Base-by-base conservation (phyloP, 805 yeast species). In the Sungouiella blattae region DNA sequence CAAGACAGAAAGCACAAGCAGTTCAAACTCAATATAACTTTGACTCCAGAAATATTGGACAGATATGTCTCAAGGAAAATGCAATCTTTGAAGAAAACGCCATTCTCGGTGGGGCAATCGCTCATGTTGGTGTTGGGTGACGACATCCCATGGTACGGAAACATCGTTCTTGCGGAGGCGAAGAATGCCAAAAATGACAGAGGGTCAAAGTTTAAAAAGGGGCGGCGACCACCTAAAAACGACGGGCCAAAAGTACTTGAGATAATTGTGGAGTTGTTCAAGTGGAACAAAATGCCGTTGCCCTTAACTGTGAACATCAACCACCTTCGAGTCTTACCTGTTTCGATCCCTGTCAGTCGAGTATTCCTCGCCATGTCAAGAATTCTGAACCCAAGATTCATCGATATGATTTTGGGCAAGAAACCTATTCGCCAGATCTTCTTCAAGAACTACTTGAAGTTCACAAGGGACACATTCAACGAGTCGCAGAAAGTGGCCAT, bases 301-400 rank as follows among this genome's bases (percentile, higher is more conserved):
- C 84, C 84, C 1, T 58, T 52, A 7, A 55, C 68, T 2, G 63
- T 67, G 4, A 63, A 67, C 32, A 63, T 67, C 5, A 52, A 56
- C 26, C 50, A 49, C 22, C 53, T 66, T 28, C 55, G 62, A 22
- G 50, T 83, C 9, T 49, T 82, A 32, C 87, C 87, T 1, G 78
- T 79, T 14, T 75, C 83, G 6, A 75, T 77, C 4, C 82, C 83
- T 3, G 74, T 78, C 5, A 71, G 77, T 28, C 63, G 88, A 55
- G 78, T 80, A 5, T 63, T 82, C 52, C 71, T 74, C 45, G 83
- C 87, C 0, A 83, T 82, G 86, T 66, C 76, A 2, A 66, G 75
- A 30, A 65, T 81, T 23, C 68, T 67, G 29, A 77, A 78, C 51
- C 67, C 69, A 6, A 71, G 63, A 33, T 78, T 78, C 45, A 64